These are phyloP conservation scores for Gaultheria prostrata DNA, from an alignment of 148 eudicot species.

Conservation along the genomic window DNA sequence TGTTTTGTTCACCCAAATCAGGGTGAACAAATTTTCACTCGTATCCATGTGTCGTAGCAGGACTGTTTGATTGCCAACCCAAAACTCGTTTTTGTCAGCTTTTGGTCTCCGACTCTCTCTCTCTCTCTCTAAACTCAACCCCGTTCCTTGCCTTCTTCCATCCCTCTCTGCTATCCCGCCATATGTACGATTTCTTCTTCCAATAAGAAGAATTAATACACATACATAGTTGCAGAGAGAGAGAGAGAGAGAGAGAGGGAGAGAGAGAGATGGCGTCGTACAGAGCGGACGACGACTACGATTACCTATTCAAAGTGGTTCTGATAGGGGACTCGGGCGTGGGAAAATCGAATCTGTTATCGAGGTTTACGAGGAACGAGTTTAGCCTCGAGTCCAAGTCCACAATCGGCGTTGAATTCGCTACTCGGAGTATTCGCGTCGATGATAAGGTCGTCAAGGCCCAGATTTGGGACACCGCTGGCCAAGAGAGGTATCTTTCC, in stretches of 20 bases:
- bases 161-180: not conserved
- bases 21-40: too few species aligned
- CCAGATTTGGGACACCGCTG: slow-evolving; percentile 54
- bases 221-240: not conserved
- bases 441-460: slow-evolving; percentile 48
- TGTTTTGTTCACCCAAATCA: too few species aligned
- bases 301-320: slow-evolving; percentile 40
- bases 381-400: slow-evolving; percentile 45
- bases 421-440: slow-evolving; percentile 46
- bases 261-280: slow-evolving; percentile 25
- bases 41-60: too few species aligned
- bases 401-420: slow-evolving; percentile 48
- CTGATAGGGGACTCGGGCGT: slow-evolving; percentile 44
- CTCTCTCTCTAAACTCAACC: not conserved
- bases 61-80: slow-evolving; percentile 15
- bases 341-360: slow-evolving; percentile 40
- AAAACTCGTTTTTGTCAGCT: not conserved
- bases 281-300: slow-evolving; percentile 46
- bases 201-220: too few species aligned
- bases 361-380: slow-evolving; percentile 39
- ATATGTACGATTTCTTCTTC: not conserved
- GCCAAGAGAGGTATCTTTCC: slow-evolving; percentile 35
- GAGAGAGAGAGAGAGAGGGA: not conserved
- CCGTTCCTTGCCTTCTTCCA: not conserved
- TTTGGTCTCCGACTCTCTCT: not conserved